Base-by-base conservation (phyloP, 1,284 basidiomycete species). In the Paramarasmius palmivorus region DNA sequence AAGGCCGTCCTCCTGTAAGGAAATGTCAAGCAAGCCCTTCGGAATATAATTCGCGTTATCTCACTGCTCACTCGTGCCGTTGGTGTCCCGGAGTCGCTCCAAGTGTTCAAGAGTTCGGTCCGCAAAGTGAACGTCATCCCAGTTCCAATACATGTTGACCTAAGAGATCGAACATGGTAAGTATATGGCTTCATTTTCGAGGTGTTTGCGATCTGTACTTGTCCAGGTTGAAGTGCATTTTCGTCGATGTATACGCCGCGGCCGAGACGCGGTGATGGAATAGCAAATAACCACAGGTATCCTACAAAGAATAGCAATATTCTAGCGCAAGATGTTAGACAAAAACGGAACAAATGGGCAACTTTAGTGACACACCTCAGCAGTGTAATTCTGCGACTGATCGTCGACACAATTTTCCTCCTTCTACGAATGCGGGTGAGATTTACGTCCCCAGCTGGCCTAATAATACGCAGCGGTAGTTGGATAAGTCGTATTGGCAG, bases 171-270 rank as follows among this genome's bases (percentile, higher is more conserved):
- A 23, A 25, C 14, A 22, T 19, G 19, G 22, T 39, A 25, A 36
- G 59, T 46, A 51, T n/a, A 35, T 15, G 15, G 26, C 20, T 15
- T 35, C 40, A 41, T 37, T 52, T 49, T 35, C 39, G 19, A 23
- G 36, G 22, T 35, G 14, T 25, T 36, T 29, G 46, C 12, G 45
- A 42, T 57, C 62, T 72, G 52, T 60, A 93, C 93, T 74, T 95
- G 92, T 2, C 82, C 88, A 4, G 95, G 94, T 64, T 93, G 91
- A 23, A 98, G 73, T 0, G 95, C 95, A 68, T 98, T 95, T 73
- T 98, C 95, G 66, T 95, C 93, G 44, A 95, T 88, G 66, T 92
- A 95, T 15, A 86, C 90, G 4, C 72, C 67, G 61, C 86, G 79
- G 15, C 86, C 88, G 3, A 95, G 75, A 1, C 72, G 67, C 15